Conservation (phyloP, 176 grass and related monocot species). For the Zea mays region DNA sequence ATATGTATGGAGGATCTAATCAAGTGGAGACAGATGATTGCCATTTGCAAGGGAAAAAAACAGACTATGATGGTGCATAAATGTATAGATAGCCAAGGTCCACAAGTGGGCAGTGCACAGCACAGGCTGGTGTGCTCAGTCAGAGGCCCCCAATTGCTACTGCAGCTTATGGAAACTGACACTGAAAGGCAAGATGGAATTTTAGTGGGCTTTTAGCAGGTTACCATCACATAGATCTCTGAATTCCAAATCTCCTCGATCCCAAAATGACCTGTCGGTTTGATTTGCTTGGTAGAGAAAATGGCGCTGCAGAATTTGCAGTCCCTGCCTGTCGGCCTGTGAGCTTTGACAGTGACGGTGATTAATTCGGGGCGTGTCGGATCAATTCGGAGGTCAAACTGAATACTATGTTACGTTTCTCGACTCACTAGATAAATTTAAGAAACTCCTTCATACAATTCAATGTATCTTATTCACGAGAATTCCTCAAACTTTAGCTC, state of each 20-base stretch:
- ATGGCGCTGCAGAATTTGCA: slow-evolving; percentile 1
- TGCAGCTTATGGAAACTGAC: slow-evolving; percentile 24
- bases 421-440: too few relatives aligned
- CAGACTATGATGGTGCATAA: slow-evolving; percentile 12
- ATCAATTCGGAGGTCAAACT: slow-evolving; percentile 28
- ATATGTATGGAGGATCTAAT: background rate
- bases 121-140: slow-evolving; percentile 40
- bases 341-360: background rate
- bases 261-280: slow-evolving; percentile 27
- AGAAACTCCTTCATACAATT: too few relatives aligned
- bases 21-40: slow-evolving; percentile 25
- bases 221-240: slow-evolving; percentile 27
- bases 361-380: background rate
- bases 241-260: slow-evolving; percentile 14
- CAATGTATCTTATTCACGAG: too few relatives aligned
- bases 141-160: slow-evolving; percentile 12
- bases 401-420: too few relatives aligned
- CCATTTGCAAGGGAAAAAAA: background rate
- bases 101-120: slow-evolving; percentile 39
- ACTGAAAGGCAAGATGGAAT: background rate
- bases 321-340: background rate
- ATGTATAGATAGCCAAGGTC: slow-evolving; percentile 6
- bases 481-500: too few relatives aligned
- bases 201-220: slow-evolving; percentile 2
- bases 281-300: slow-evolving; percentile 35